phyloP scores from a whole-genome alignment of 2,329 filamentous ascomycete genomes.

The Colletotrichum musae region DNA sequence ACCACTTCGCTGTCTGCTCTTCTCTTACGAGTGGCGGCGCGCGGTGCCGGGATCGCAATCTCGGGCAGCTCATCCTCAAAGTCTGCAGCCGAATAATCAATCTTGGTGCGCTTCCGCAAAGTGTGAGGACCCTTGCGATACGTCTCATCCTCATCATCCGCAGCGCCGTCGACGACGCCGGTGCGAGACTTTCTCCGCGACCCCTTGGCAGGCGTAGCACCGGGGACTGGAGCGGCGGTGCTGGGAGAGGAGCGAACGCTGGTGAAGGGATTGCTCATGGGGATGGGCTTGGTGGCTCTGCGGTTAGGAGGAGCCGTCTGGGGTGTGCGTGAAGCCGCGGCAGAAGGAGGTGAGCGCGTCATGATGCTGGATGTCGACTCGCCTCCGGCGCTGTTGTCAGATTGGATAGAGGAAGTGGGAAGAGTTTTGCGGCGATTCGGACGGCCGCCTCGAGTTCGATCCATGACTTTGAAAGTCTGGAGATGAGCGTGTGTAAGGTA shows the following conservation, averaged over 20 bases:
- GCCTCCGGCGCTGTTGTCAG: constrained; percentile 34
- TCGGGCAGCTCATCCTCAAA: constrained; percentile 61
- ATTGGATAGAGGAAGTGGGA: constrained; percentile 32
- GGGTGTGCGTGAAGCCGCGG: constrained; percentile 35
- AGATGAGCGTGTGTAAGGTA: constrained; percentile 1
- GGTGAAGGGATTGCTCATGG: constrained; percentile 32
- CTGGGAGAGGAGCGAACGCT: constrained; percentile 32
- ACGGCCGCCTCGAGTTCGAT: constrained; percentile 30
- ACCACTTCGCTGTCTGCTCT: constrained; percentile 46
- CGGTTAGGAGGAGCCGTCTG: constrained; percentile 41
- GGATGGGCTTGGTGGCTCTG: constrained; percentile 28
- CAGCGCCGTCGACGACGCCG: constrained; percentile 30
- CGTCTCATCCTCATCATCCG: constrained; percentile 62
- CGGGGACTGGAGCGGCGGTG: constrained; percentile 16
- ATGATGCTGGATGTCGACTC: constrained; percentile 35
- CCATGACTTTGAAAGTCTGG: neutral
- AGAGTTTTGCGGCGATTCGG: constrained; percentile 37
- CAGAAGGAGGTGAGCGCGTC: constrained; percentile 36
- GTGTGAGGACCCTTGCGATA: constrained; percentile 72
- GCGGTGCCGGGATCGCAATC: constrained; percentile 42
- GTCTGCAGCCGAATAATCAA: constrained; percentile 71
- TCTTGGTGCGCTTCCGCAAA: constrained; percentile 68
- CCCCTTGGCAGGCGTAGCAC: constrained; percentile 13
- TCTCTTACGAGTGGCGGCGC: constrained; percentile 48
- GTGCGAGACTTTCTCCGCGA: constrained; percentile 38